Conservation (phyloP, 2,329 filamentous ascomycete genomes). For the Alternaria consortialis region DNA sequence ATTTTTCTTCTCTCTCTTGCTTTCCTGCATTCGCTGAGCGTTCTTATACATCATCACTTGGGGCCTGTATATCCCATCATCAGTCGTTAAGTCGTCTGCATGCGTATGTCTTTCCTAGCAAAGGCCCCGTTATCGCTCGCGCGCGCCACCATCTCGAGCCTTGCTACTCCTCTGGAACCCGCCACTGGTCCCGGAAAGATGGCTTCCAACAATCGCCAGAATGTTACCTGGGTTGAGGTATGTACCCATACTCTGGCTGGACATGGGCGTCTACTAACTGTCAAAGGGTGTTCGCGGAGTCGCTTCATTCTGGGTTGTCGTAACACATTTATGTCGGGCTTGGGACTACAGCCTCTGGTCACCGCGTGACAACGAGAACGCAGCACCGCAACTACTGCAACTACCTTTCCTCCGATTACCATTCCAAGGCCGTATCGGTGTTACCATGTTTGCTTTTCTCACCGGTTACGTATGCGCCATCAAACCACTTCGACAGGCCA, state of each 20-base stretch:
- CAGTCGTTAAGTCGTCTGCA: conserved; percentile 27
- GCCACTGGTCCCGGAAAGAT: conserved; percentile 28
- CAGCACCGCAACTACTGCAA: conserved; percentile 58
- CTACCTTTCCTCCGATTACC: conserved; percentile 64
- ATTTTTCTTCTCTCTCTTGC: conserved; percentile 21
- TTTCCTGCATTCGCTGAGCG: conserved; percentile 10
- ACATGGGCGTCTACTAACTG: conserved; percentile 11
- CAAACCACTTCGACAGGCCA: conserved; percentile 62
- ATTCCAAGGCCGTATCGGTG: conserved; percentile 63
- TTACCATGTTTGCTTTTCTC: conserved; percentile 65
- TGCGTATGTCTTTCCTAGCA: conserved; percentile 37
- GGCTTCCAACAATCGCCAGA: conserved; percentile 45
- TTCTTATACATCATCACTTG: conserved; percentile 11
- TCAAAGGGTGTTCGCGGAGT: conserved; percentile 61
- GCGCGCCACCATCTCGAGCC: conserved; percentile 34
- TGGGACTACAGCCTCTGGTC: conserved; percentile 63
- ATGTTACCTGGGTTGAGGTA: conserved; percentile 55
- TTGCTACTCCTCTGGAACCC: conserved; percentile 21
- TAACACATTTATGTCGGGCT: conserved; percentile 62
- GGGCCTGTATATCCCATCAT: conserved; percentile 18
- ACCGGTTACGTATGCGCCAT: conserved; percentile 66
- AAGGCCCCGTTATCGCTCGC: conserved; percentile 38
- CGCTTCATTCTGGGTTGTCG: conserved; percentile 62
- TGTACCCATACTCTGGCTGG: conserved; percentile 14
- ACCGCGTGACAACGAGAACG: conserved; percentile 55